Percentiles rank a stretch among this genome's conserved stretches.
Conservation (phyloP, 257 asterid species). For the Solanum paucissectum region DNA sequence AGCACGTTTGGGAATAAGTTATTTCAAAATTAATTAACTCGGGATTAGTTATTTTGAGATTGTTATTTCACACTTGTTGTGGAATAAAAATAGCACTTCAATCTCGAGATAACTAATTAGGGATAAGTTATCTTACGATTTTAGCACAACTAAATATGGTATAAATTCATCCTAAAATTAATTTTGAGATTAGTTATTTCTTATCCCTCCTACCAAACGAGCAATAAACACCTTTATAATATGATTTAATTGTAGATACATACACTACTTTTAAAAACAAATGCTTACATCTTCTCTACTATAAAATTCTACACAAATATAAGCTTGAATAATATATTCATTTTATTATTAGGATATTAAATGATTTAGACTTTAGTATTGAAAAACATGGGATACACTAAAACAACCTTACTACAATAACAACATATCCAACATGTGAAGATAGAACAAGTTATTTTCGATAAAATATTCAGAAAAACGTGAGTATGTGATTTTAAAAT, state of each 20-base stretch:
- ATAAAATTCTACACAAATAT: neutral
- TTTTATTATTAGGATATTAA: neutral
- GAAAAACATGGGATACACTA: neutral
- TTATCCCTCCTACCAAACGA: fast-evolving
- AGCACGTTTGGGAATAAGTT: neutral
- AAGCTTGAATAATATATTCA: neutral
- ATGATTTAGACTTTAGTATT: neutral
- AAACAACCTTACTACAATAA: neutral
- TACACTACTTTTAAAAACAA: neutral
- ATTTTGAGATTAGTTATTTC: neutral
- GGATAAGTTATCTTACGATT: fast-evolving
- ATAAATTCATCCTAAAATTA: neutral
- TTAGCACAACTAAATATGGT: too few species aligned
- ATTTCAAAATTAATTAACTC: too few species aligned
- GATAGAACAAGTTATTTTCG: too few species aligned
- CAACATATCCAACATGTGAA: neutral
- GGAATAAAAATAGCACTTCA: neutral
- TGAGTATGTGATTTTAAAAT: neutral
- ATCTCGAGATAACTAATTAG: too few species aligned
- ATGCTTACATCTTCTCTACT: neutral
- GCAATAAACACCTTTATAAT: neutral
- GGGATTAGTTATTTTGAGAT: too few species aligned
- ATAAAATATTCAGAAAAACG: neutral
- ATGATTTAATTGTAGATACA: neutral
- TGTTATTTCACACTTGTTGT: fast-evolving